These are phyloP conservation scores for Musa balbisiana DNA, from an alignment of 202 grass and related monocot species.

Conservation along the genomic window DNA sequence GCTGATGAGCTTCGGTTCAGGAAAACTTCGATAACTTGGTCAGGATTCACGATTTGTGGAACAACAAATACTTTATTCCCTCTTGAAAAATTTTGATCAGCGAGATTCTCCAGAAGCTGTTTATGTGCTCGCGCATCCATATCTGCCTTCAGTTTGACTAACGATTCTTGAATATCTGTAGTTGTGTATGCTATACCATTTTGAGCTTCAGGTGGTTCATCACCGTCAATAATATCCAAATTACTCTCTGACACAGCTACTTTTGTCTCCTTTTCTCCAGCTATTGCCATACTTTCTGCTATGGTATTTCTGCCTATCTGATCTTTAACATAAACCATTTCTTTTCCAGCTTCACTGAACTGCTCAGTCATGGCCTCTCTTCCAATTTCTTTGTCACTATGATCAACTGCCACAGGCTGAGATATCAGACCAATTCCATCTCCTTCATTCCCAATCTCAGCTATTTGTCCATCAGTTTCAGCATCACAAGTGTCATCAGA, in stretches of 20 bases:
- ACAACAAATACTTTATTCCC: slow-evolving; percentile 66
- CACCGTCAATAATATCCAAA: slow-evolving; percentile 1
- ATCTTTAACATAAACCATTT: not conserved
- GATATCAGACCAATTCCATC: slow-evolving; percentile 7
- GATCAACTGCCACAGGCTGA: not conserved
- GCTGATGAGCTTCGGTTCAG: slow-evolving; percentile 57
- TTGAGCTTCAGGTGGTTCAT: slow-evolving; percentile 9
- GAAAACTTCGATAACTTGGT: slow-evolving; percentile 54
- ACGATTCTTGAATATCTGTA: slow-evolving; percentile 14
- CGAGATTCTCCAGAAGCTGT: slow-evolving; percentile 48
- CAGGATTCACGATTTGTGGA: slow-evolving; percentile 44
- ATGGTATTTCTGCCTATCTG: slow-evolving; percentile 18
- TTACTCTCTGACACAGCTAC: not conserved
- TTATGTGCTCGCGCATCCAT: slow-evolving; percentile 40
- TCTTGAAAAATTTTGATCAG: slow-evolving; percentile 42
- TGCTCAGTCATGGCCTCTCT: not conserved
- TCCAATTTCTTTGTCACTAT: not conserved
- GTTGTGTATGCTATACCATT: not conserved
- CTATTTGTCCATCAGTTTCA: slow-evolving; percentile 35
- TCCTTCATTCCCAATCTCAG: slow-evolving; percentile 28
- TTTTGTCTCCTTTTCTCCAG: slow-evolving; percentile 21
- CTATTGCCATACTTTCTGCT: not conserved
- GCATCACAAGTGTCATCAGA: slow-evolving; percentile 22
- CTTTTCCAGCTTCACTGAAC: not conserved
- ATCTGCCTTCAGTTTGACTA: slow-evolving; percentile 18